phyloP scores from a whole-genome alignment of 805 yeast species.

The Metschnikowia arizonensis region DNA sequence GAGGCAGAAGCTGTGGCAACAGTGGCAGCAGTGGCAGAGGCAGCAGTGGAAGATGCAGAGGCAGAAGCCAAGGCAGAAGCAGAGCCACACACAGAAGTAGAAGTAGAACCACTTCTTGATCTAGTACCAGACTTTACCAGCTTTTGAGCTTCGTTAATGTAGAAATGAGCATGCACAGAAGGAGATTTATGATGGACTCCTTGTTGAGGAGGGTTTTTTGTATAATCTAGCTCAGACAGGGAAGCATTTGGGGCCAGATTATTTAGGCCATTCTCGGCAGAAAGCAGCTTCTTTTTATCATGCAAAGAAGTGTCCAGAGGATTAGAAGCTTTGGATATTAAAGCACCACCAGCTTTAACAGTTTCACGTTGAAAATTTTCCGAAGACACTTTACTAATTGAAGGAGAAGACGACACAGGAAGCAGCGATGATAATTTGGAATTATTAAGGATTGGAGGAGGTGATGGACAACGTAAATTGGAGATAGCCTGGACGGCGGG shows the following conservation, averaged over 20 bases:
- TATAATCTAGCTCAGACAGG: slow-evolving; percentile 22
- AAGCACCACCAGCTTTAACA: slow-evolving; percentile 46
- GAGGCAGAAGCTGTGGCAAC: slow-evolving; percentile 28
- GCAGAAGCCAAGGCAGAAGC: too few relatives aligned
- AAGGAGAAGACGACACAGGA: slow-evolving; percentile 7
- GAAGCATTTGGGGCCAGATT: background rate
- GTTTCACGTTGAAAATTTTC: slow-evolving; percentile 21
- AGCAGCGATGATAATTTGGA: slow-evolving; percentile 6
- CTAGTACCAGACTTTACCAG: slow-evolving; percentile 32
- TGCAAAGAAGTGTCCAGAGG: background rate
- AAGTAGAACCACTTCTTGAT: slow-evolving; percentile 38
- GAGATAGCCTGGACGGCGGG: slow-evolving; percentile 58
- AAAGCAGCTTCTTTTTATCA: background rate
- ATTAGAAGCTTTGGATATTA: slow-evolving; percentile 24
- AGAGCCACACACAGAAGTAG: too few relatives aligned
- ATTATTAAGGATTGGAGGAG: slow-evolving; percentile 58
- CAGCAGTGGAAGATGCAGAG: too few relatives aligned
- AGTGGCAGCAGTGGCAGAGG: too few relatives aligned
- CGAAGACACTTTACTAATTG: background rate
- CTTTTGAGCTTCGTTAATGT: slow-evolving; percentile 62
- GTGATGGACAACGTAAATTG: slow-evolving; percentile 61
- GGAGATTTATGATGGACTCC: slow-evolving; percentile 48
- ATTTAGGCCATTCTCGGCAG: background rate
- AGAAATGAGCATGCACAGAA: slow-evolving; percentile 77
- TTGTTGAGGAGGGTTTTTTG: slow-evolving; percentile 28